A percentile compares a stretch with the other conserved stretches of the same genome.
These are phyloP conservation scores for Tetraselmis chui DNA, from an alignment of 139 green algal genomes.

Conservation along the genomic window DNA sequence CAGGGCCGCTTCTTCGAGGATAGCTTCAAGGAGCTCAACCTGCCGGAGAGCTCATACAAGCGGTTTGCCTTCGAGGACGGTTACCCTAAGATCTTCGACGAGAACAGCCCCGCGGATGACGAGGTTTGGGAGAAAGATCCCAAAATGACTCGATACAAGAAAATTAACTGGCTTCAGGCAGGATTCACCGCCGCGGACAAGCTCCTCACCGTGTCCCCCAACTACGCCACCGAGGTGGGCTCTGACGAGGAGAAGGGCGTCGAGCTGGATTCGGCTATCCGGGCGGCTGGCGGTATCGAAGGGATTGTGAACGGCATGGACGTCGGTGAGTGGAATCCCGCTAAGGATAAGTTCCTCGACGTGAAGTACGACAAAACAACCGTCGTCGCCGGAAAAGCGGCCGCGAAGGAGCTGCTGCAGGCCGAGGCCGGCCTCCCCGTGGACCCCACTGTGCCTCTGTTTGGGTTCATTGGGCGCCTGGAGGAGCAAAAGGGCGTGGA, in stretches of 20 bases:
- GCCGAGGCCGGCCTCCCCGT: conserved; percentile 59
- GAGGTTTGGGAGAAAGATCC: conserved; percentile 37
- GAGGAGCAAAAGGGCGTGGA: conserved; percentile 99
- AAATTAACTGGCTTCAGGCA: conserved; percentile 94
- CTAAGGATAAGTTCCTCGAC: conserved; percentile 90
- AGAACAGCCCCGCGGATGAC: conserved; percentile 51
- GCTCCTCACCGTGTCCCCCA: conserved; percentile 90
- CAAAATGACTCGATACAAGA: conserved; percentile 47
- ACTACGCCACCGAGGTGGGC: conserved; percentile 91
- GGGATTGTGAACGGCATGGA: conserved; percentile 99
- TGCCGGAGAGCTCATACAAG: conserved; percentile 47
- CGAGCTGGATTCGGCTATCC: conserved; percentile 74
- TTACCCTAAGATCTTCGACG: conserved; percentile 68
- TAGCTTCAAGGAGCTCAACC: conserved; percentile 58
- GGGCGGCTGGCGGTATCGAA: conserved; percentile 61
- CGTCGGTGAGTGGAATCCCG: conserved; percentile 86
- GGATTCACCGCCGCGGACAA: conserved; percentile 85
- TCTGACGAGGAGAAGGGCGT: conserved; percentile 70
- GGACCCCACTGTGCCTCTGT: conserved; percentile 71
- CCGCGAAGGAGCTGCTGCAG: conserved; percentile 83
- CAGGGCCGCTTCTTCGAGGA: conserved; percentile 87
- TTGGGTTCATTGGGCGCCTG: conserved; percentile 89
- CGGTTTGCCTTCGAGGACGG: conserved; percentile 85
- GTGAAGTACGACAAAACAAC: conserved; percentile 85
- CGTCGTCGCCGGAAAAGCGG: conserved; percentile 78